Evolutionary conservation across 1,284 basidiomycete species (phyloP), one percentile per base, ranked within the genome.

Genomic region (Puccinia coronata): DNA sequence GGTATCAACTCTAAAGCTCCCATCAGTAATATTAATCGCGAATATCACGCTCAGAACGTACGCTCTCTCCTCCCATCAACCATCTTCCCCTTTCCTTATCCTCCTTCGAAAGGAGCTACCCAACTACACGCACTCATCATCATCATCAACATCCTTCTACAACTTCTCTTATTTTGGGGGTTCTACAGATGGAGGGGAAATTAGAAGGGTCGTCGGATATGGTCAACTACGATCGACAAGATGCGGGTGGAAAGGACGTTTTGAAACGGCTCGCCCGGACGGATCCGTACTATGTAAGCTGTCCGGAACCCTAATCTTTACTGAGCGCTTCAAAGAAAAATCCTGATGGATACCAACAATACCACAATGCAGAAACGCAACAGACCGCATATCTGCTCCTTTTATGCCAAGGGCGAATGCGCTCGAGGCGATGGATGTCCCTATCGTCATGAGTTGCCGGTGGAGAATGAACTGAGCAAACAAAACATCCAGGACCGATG

Each of bases 391-490:
- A 86, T 97, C 12, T 99, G 97, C 86, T 95, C 94, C 0, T 98
- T 99, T 89, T 99, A 92, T 85, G 92, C 90, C 59, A 98, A 98
- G 87, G 97, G 97, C 0, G 92, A 95, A 82, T 99, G 97, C 86
- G 94, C 90, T 57, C 90, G 97, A 55, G 97, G 97, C 8, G 88
- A 89, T 34, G 94, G 94, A 82, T 99, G 97, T 86, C 97, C 97
- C 0, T 99, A 94, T 87, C 89, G 92, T 89, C 97, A 99, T 85
- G 97, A 99, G 86, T 90, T 92, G 85, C 94, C 94, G 0, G 89
- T 90, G 36, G 90, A 94, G 83, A 93, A 92, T 82, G 93, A 92
- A 65, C 86, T 96, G 69, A 90, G 92, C n/a, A 92, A 94, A 85
- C 95, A 98, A 87, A 96, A 93, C 84, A 92, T 98, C 77, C 91